Evolutionary conservation across 2,329 filamentous ascomycete species (phyloP), one percentile per base, ranked within the genome.

Genomic region (Monilinia fructigena): DNA sequence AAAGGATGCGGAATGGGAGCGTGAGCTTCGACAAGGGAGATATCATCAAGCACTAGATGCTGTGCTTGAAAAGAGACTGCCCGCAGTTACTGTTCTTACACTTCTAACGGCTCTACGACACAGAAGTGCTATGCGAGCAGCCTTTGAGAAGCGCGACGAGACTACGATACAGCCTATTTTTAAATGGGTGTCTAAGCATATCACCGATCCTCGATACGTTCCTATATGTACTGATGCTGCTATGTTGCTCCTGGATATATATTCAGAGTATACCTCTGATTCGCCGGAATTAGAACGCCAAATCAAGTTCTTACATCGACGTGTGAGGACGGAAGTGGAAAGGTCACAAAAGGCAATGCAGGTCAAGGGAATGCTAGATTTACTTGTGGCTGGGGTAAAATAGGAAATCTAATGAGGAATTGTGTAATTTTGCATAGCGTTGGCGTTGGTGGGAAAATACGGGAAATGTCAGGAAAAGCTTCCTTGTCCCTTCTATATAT

Each of bases 291-390:
- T 98, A 66, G 88, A 91, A 68, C 82, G 82, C 60, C 83, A 88
- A 59, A 87, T 98, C 74, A 83, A 86, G 72, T 82, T 82, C 59
- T 81, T 97, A 70, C 87, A 90, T 75, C 80, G 83, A 55, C 82
- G 88, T 50, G 94, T 98, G 26, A 84, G 86, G 69, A 81, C 85
- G 52, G 91, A 95, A 77, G 89, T 93, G 14, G 92, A 96, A 77
- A 87, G 89, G 74, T 91, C 92, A 28, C 91, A 97, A 78, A 84
- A 90, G 75, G 93, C 94, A 2, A 89, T 86, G 72, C 87, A 90
- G 79, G 93, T 92, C 14, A 85, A 85, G 71, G 95, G 94, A 2
- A 97, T 98, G 93, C 79, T 98, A 70, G 91, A 94, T 73, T 89
- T 91, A 80, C 78, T 91, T 70, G 86, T 90, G 73, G 82, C 84